Evolutionary conservation across 1,284 basidiomycete genomes (phyloP), one percentile per base, ranked within the genome.

Genomic region (Malassezia vespertilionis): DNA sequence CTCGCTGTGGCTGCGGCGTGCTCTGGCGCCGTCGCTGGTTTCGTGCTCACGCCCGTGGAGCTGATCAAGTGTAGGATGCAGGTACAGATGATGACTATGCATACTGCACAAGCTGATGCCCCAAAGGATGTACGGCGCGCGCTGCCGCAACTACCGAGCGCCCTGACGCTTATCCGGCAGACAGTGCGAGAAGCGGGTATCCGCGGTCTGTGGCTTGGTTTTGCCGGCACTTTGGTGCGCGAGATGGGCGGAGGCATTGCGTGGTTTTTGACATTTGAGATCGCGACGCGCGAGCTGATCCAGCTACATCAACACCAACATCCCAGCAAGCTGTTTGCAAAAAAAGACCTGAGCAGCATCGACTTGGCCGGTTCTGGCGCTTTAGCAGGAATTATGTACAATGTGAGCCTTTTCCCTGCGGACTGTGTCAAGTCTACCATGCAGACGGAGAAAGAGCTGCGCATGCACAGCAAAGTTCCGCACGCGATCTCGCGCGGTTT

Each of bases 11-110:
- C 87, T 6, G 85, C 81, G 23, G 84, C 80, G 2, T 82, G 82
- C 20, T 84, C 86, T 4, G 87, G 86, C n/a, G 77, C 81, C 2
- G 76, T 82, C 23, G 82, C 86, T 1, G 85, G 82, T 57, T 83
- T 88, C 67, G 77, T 90, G 45, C 73, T 90, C 80, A 90, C 86
- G 1, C 88, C 86, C 1, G 82, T 90, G 54, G 87, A 91, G 71
- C 80, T 88, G 46, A 79, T 91, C 60, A 91, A 91, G 74, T 90
- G 86, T 72, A 83, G 86, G 65, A 89, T 90, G 86, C 91, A 91
- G 74, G 86, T 90, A 3, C 86, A 90, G 72, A 84, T 87, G 79
- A 77, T 86, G 31, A 74, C 76, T 33, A 58, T 4, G 74, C 10
- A 7, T 14, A n/a, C 26, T 7, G 7, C n/a, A 8, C 10, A 8